phyloP scores from a whole-genome alignment of 345 rosid genomes.

The Aquilaria sinensis region DNA sequence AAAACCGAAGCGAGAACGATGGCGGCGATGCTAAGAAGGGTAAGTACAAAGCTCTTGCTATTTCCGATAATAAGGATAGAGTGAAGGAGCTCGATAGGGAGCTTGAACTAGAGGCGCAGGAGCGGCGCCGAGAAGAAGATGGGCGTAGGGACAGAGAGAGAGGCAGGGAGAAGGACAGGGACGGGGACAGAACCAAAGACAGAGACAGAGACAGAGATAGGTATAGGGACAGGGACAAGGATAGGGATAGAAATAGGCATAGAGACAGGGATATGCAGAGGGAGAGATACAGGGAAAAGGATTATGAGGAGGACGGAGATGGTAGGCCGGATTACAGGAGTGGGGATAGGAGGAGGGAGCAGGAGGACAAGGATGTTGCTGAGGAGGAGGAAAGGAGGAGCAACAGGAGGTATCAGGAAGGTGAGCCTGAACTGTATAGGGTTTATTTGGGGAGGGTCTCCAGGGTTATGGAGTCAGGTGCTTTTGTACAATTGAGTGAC shows the following conservation, averaged over 20 bases:
- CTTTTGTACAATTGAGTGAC: constrained; percentile 73
- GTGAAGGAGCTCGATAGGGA: constrained; percentile 71
- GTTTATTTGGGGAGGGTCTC: constrained; percentile 81
- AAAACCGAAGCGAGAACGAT: constrained; percentile 16
- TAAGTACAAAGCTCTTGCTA: constrained; percentile 61
- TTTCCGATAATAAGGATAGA: constrained; percentile 56
- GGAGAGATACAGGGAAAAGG: constrained; percentile 26
- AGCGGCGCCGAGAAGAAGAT: constrained; percentile 14
- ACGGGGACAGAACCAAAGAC: constrained; percentile 11
- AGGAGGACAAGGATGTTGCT: constrained; percentile 15
- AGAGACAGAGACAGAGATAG: constrained; percentile 19
- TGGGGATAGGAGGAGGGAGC: constrained; percentile 21
- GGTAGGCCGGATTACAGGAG: constrained; percentile 17
- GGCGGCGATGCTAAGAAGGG: constrained; percentile 33
- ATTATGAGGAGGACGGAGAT: constrained; percentile 18
- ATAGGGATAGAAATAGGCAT: constrained; percentile 18
- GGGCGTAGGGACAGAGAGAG: constrained; percentile 14
- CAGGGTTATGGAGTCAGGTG: constrained; percentile 77
- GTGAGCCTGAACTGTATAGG: constrained; percentile 67
- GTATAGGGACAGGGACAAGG: constrained; percentile 20
- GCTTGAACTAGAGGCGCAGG: constrained; percentile 25
- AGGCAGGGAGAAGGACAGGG: constrained; percentile 6
- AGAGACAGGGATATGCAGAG: constrained; percentile 16
- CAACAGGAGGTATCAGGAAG: constrained; percentile 11
- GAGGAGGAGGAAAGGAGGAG: constrained; percentile 18